Evolutionary conservation across 805 yeast genomes (phyloP), one percentile per base, ranked within the genome.

Genomic region (Teunomyces stri): DNA sequence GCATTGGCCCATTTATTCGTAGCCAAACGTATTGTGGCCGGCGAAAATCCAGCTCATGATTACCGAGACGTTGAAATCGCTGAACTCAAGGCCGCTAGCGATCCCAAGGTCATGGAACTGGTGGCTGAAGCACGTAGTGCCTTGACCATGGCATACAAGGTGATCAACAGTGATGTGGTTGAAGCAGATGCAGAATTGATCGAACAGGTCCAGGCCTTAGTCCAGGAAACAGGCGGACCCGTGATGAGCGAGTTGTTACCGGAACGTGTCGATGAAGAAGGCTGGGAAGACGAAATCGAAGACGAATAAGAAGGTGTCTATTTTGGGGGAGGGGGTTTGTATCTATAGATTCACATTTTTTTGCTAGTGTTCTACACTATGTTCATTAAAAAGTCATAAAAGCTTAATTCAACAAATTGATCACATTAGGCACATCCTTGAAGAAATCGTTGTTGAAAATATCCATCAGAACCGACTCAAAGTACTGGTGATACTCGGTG

Each of bases 1-100:
- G 95, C 94, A 0, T 80, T 91, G 57, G 82, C 94, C 0, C 76
- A 84, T 58, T 63, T 81, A 51, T 66, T 87, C 48, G 57, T 54
- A 43, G 72, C 72, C 18, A 70, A 69, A 46, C 56, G 55, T 48
- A 30, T 58, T 11, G 57, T 46, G 3, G 28, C 40, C 16, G 15
- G 11, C 9, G 40, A n/a, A n/a, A n/a, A 20, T 3, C 6, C 22
- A 4, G 6, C 13, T 4, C 72, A 61, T 35, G 76, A 77, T 50
- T 77, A 72, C 56, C 66, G 79, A 48, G 75, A 74, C 10, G 55
- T 66, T 18, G 61, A 66, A 6, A 51, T 69, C 28, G 50, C 51
- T 6, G 42, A 45, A 7, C 44, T 62, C 36, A 50, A 51, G 11
- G 50, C 56, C 6, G 51, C 61, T 4, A 51, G 56, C 10, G 55